phyloP scores from a whole-genome alignment of 176 grass and related monocot species.

The Oryza rufipogon region DNA sequence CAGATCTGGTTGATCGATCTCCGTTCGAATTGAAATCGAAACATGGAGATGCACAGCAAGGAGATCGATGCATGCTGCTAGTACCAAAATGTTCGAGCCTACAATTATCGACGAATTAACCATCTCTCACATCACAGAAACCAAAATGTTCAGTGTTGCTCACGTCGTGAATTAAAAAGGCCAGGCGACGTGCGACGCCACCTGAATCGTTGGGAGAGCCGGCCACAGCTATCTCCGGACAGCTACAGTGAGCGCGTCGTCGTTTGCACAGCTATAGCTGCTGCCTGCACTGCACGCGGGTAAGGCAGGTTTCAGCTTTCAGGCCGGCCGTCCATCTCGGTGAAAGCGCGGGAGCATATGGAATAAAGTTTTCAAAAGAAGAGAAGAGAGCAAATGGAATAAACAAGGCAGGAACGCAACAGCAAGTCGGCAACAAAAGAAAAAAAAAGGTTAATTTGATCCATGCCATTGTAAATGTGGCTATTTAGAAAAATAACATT shows the following conservation, averaged over 20 bases:
- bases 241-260: conserved; percentile 15
- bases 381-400: too few relatives aligned
- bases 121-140: neutral
- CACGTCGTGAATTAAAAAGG: neutral
- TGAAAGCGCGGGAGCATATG: neutral
- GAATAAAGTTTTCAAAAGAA: neutral
- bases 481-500: too few relatives aligned
- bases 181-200: neutral
- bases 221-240: neutral
- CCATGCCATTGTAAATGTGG: too few relatives aligned
- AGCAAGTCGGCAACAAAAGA: too few relatives aligned
- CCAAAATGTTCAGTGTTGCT: neutral
- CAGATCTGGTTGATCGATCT: neutral
- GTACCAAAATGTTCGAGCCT: too few relatives aligned
- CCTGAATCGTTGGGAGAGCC: neutral
- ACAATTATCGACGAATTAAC: neutral
- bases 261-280: neutral
- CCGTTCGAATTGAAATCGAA: neutral
- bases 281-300: neutral
- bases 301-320: neutral
- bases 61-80: neutral
- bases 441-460: too few relatives aligned
- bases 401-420: too few relatives aligned
- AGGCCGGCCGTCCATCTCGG: neutral
- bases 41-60: neutral